Base-by-base conservation (phyloP, 1,139 yeast genomes). In the Hansenula sp. region DNA sequence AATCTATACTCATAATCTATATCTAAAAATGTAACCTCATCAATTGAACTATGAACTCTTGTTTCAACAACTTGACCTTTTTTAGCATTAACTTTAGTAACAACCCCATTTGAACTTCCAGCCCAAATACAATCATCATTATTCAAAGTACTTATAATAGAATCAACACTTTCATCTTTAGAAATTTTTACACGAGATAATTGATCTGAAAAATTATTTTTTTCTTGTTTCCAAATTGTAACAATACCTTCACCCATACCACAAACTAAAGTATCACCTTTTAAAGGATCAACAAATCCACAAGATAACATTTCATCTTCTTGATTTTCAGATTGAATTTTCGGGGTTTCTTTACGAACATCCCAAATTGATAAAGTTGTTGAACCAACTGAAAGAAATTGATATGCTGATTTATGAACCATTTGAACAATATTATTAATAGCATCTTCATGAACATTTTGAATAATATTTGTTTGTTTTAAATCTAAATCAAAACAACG, bases 171-270 rank as follows among this genome's bases (percentile, higher is more conserved):
- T 28, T 87, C 92, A 31, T 77, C 80, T 44, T 75, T 78, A 37
- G 79, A 72, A 9, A 90, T 71, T 46, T 81, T 79, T 17, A 90
- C 75, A 43, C 97, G 70, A n/a, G 86, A 75, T 40, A 88, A 71
- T 61, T 89, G 97, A 61, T 90, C 97, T 48, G 69, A 72, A 53
- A 82, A 73, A 36, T 69, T 69, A 55, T 82, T 84, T 57, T 77
- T 77, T 32, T 76, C 70, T 32, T 82, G 78, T 51, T 78, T 80
- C 98, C 97, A 92, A n/a, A 85, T 69, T 0, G 97, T 88, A 7
- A 88, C 73, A n/a, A 88, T 76, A 3, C 97, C 97, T 58, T 85
- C 95, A 3, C 95, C 90, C 79, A 89, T 90, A 37, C 89, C 90
- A 53, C 90, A 80, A 0, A 84, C 85, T 3, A 80, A 79, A 3